Conservation (phyloP, 202 grass and related monocot species). For the Panicum virgatum region DNA sequence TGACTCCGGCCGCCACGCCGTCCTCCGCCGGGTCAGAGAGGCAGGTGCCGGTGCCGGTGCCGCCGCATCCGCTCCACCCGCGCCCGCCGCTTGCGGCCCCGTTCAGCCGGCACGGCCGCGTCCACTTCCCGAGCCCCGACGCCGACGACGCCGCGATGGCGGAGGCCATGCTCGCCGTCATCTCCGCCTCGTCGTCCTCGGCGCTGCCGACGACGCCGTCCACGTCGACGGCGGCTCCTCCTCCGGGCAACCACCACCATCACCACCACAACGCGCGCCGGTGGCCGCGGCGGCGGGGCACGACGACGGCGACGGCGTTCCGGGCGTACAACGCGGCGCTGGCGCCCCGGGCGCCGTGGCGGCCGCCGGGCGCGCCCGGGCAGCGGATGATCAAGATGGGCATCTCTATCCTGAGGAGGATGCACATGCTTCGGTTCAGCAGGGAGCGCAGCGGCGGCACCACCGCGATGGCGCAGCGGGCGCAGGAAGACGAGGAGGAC, state of each 20-base stretch:
- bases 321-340: conserved; percentile 61
- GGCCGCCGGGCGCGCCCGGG: conserved; percentile 5
- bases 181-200: conserved; percentile 52
- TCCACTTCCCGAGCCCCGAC: conserved; percentile 51
- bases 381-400: conserved; percentile 82
- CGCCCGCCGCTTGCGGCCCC: conserved; percentile 16
- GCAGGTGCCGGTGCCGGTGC: neutral
- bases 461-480: neutral
- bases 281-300: neutral
- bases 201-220: neutral
- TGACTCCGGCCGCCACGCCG: neutral
- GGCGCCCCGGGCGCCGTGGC: conserved; percentile 23
- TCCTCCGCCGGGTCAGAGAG: conserved; percentile 8
- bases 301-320: conserved; percentile 48
- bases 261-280: neutral
- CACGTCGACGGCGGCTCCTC: neutral
- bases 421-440: conserved; percentile 36
- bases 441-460: neutral
- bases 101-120: conserved; percentile 14
- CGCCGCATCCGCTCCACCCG: neutral
- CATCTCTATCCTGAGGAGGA: conserved; percentile 53
- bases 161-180: conserved; percentile 74
- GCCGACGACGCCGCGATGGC: conserved; percentile 67
- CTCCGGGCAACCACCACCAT: neutral
- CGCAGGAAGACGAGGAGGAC: conserved; percentile 21